Conservation (phyloP, 202 grass and related monocot genomes). For the Eragrostis tef region DNA sequence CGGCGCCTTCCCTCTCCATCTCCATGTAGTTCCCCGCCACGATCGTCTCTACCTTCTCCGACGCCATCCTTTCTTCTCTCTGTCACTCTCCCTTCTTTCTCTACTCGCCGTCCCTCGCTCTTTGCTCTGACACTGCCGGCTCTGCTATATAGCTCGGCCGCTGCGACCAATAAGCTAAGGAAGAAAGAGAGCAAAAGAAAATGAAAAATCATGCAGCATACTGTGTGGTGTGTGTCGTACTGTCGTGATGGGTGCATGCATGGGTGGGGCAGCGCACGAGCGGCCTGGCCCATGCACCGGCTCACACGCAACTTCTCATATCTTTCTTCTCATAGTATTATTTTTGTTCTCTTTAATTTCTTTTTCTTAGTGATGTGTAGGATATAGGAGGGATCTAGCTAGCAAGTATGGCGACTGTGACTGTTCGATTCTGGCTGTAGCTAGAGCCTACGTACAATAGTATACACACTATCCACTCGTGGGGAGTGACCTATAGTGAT, state of each 20-base stretch:
- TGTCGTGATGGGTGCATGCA: conserved; percentile 36
- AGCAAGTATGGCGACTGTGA: neutral
- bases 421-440: neutral
- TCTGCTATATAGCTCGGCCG: conserved; percentile 41
- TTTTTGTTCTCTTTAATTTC: neutral
- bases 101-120: neutral
- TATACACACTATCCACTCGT: neutral
- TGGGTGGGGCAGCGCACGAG: conserved; percentile 65
- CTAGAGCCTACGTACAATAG: neutral
- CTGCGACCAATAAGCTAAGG: neutral
- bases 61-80: conserved; percentile 56
- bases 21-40: conserved; percentile 93
- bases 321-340: neutral
- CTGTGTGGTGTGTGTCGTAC: conserved; percentile 4
- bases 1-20: conserved; percentile 68
- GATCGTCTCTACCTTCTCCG: conserved; percentile 97
- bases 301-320: conserved; percentile 11
- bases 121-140: neutral
- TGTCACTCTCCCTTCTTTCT: neutral
- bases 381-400: neutral
- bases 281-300: conserved; percentile 63
- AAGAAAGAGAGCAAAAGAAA: neutral
- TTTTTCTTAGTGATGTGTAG: neutral
- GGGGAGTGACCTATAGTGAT: neutral
- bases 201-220: neutral